Base-by-base conservation (phyloP, 2,329 filamentous ascomycete species). In the Leptodontidium sp. region DNA sequence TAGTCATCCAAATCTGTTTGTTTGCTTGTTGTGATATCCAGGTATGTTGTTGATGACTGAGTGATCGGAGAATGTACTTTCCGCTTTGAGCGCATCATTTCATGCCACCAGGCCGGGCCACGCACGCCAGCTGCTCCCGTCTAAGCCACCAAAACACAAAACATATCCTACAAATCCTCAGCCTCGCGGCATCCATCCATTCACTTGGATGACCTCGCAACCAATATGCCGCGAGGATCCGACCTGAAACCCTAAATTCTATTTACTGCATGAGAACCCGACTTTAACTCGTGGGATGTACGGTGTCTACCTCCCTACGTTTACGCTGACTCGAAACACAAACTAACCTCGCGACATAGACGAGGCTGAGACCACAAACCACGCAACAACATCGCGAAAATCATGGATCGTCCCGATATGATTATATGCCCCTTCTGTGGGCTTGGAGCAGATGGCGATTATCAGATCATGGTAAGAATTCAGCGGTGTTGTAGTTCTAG, bases 351-450 rank as follows among this genome's bases (percentile, higher is more conserved):
- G n/a, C 32, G 29, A 52, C n/a, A 24, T n/a, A n/a, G 40, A 66
- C 62, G 43, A 68, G 67, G 67, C 67, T 61, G 67, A 69, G 29
- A 21, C 43, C 21, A 17, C 61, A 26, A 53, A 11, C 32, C 53
- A 61, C 32, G 49, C 64, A 50, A 29, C 45, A 61, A 8, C 57
- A 17, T 65, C 35, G 24, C 38, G 32, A 43, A 21, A 43, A 50
- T 14, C 15, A 76, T 74, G 73, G 71, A 73, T 65, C 62, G 68
- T 35, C 29, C 68, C 70, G 55, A 68, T 45, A 12, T 40, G 15
- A 74, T 73, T 61, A 62, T 38, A 29, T 83, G 82, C 71, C 82
- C 82, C 15, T 81, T 83, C 69, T 83, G 82, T 72, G 80, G 78
- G 40, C 80, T 70, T 67, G 68, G 74, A 64, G 72, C 78, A 32